A percentile compares a stretch with the other conserved stretches of the same genome.
Evolutionary conservation across 441 rosid genomes (phyloP).

Genomic region (Populus tomentosa): DNA sequence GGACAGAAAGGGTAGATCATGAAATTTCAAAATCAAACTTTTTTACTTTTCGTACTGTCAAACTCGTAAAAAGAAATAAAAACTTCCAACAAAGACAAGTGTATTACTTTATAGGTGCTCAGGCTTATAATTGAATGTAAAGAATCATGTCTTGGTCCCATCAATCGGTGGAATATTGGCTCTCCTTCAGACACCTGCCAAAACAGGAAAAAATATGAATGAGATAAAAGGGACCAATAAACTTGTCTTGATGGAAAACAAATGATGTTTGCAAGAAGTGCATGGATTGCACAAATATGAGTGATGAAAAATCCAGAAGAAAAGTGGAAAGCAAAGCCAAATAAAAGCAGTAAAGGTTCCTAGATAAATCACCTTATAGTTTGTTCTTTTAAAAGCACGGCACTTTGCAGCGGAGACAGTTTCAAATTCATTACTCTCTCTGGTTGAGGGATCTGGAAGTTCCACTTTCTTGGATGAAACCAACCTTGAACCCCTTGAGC

Average conservation of each 20-base stretch:
- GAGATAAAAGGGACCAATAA: neutral
- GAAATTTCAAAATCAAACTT: neutral
- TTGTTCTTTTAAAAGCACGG: slow-evolving; percentile 52
- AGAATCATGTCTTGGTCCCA: slow-evolving; percentile 72
- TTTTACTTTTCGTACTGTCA: neutral
- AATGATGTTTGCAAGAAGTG: neutral
- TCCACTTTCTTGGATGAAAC: slow-evolving; percentile 53
- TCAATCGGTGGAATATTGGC: slow-evolving; percentile 55
- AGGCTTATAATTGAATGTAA: slow-evolving; percentile 43
- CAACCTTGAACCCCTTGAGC: slow-evolving; percentile 65
- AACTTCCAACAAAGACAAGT: slow-evolving; percentile 16
- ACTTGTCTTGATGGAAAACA: slow-evolving; percentile 1
- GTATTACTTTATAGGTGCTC: slow-evolving; percentile 44
- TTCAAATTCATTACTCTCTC: slow-evolving; percentile 42
- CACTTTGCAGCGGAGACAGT: slow-evolving; percentile 76
- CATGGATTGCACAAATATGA: neutral
- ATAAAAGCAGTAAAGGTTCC: neutral
- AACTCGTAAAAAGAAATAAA: neutral
- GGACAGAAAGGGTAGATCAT: neutral
- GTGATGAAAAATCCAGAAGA: neutral
- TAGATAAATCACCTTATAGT: slow-evolving; percentile 45
- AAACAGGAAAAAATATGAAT: slow-evolving; percentile 17
- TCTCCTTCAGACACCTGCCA: slow-evolving; percentile 51
- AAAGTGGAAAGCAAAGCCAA: neutral
- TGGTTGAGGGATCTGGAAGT: slow-evolving; percentile 41